Evolutionary conservation across 2,329 filamentous ascomycete genomes (phyloP), one percentile per base, ranked within the genome.

Genomic region (Beauveria australis): DNA sequence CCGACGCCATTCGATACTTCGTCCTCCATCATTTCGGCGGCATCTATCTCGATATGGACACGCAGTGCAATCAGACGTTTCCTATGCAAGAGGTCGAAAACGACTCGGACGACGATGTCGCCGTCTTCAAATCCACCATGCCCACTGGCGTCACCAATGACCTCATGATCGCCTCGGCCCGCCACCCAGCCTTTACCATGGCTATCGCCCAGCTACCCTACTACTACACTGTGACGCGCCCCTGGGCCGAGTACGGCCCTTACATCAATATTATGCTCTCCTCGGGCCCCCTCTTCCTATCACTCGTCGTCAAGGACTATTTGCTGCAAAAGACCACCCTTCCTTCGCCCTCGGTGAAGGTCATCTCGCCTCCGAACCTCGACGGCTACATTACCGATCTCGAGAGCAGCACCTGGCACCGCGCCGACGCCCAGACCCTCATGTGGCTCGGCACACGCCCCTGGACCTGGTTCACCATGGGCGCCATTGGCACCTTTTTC

Each of bases 61-160:
- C 70, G 1, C 53, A 66, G 22, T 72, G 70, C 64, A 69, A 68
- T 63, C 60, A 67, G 47, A 67, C 65, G 2, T 63, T 73, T 12
- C 70, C 70, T 2, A 54, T 72, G 7, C 52, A 67, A 37, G 64
- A 67, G n/a, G 62, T 73, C 53, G 70, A 71, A 22, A 46, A 64
- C 40, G 67, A 64, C 55, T 58, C 37, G 7, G 40, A 54, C 8
- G 28, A 37, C 2, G 66, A 71, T 62, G 63, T 65, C 44, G 68
- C 70, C 53, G 62, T 72, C 43, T 72, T 71, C 66, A 69, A 71
- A 51, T 71, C 70, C 64, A 92, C 89, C 0, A 76, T 81, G 3
- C 89, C 89, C 2, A 92, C 89, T 1, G 89, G 89, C 64, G 89
- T 92, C 66, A 89, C 86, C 65, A 92, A 92, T 76, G 89, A 92